Evolutionary conservation across 2,329 filamentous ascomycete species (phyloP).

Genomic region (Scytalidium lignicola): DNA sequence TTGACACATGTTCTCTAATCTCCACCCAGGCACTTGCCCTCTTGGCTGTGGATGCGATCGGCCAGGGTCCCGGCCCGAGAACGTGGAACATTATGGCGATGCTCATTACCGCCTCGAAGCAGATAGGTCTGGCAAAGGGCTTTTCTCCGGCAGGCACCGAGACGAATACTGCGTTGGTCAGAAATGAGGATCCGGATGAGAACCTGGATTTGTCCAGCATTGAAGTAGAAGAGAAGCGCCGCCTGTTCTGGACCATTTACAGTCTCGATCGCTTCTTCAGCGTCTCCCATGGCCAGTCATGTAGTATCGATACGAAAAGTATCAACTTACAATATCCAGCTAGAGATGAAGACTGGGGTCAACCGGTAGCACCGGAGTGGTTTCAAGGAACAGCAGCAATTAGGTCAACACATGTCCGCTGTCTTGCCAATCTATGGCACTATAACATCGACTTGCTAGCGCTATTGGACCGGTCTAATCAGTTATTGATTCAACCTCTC

Average conservation of each 20-base stretch:
- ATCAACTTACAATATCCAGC: slow-evolving; percentile 30
- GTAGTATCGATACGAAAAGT: slow-evolving; percentile 42
- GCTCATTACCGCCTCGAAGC: slow-evolving; percentile 44
- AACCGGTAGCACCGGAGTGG: neutral
- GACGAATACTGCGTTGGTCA: slow-evolving; percentile 36
- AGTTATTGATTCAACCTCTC: neutral
- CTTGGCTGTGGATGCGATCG: slow-evolving; percentile 12
- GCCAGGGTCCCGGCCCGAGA: neutral
- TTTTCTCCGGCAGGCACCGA: slow-evolving; percentile 11
- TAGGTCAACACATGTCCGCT: neutral
- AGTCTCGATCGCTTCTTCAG: slow-evolving; percentile 41
- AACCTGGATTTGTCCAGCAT: slow-evolving; percentile 22
- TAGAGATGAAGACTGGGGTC: neutral
- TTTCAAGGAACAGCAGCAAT: neutral
- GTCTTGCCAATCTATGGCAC: neutral
- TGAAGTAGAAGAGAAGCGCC: slow-evolving; percentile 43
- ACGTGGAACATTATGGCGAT: slow-evolving; percentile 36
- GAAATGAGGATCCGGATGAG: slow-evolving; percentile 17
- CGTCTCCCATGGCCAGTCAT: slow-evolving; percentile 41
- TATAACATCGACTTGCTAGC: neutral
- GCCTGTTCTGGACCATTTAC: slow-evolving; percentile 46
- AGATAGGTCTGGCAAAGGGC: slow-evolving; percentile 40
- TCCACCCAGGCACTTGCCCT: slow-evolving; percentile 27
- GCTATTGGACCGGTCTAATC: neutral
- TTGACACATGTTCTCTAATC: slow-evolving; percentile 21